A percentile compares a stretch with the other conserved stretches of the same genome.
Evolutionary conservation across 768 basidiomycete genomes (phyloP).

Genomic region (Suillus luteus): DNA sequence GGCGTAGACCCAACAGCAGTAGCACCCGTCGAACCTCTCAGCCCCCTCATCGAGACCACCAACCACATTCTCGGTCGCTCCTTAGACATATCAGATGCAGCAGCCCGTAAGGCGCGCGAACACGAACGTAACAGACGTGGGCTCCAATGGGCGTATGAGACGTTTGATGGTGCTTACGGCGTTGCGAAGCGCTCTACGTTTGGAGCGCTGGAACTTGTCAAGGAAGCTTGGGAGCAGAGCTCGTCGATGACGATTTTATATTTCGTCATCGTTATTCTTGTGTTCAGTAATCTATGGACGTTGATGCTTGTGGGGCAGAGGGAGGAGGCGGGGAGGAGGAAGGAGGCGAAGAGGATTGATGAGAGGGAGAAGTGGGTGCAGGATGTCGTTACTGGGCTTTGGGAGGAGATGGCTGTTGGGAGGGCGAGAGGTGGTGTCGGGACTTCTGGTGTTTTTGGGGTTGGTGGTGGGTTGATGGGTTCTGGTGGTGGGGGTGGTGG

Average conservation of each 20-base stretch:
- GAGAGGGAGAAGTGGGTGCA: conserved; percentile 79
- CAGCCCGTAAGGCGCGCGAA: conserved; percentile 55
- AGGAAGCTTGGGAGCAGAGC: conserved; percentile 79
- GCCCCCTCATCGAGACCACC: conserved; percentile 21
- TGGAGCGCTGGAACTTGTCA: conserved; percentile 75
- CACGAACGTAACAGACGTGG: conserved; percentile 69
- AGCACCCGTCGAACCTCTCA: conserved; percentile 46
- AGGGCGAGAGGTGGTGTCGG: conserved; percentile 31
- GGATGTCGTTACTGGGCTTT: conserved; percentile 67
- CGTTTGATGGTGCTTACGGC: conserved; percentile 71
- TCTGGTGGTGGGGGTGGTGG: neutral
- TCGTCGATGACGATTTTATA: conserved; percentile 71
- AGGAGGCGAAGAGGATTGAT: conserved; percentile 53
- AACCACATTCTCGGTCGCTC: conserved; percentile 19
- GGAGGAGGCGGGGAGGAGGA: conserved; percentile 47
- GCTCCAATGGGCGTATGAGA: conserved; percentile 88
- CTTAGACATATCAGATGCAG: conserved; percentile 10
- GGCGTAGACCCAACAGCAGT: conserved; percentile 65
- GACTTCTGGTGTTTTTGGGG: neutral
- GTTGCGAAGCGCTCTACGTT: conserved; percentile 71
- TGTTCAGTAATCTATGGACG: conserved; percentile 81
- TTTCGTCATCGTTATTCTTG: conserved; percentile 69
- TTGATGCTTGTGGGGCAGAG: conserved; percentile 47
- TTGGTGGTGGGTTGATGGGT: neutral
- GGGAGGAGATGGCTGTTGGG: conserved; percentile 64